Conservation (phyloP, 306 rosid genomes). For the Spatholobus suberectus region DNA sequence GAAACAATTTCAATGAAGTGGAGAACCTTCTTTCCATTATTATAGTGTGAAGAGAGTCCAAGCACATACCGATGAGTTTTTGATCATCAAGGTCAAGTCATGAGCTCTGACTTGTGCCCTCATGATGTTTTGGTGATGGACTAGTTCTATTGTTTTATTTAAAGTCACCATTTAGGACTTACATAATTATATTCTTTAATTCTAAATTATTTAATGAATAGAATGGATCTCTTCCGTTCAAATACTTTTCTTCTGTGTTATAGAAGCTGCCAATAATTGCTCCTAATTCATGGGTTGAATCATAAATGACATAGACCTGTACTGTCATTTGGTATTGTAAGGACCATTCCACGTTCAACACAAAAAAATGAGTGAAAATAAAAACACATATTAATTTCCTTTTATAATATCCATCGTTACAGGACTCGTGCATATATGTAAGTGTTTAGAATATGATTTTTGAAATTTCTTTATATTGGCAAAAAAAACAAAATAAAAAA, state of each 20-base stretch:
- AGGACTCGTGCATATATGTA: background rate
- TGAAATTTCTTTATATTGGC: background rate
- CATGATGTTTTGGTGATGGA: background rate
- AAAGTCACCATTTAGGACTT: conserved; percentile 42
- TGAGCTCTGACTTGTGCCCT: conserved; percentile 43
- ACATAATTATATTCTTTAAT: background rate
- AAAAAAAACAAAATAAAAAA: background rate
- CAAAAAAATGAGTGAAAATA: background rate
- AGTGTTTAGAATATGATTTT: background rate
- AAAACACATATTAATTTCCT: background rate
- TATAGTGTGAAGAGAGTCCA: conserved; percentile 39
- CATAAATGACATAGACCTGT: background rate
- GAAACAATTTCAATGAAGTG: conserved; percentile 34
- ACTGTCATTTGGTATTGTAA: background rate
- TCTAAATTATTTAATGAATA: background rate
- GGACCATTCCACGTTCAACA: conserved; percentile 8
- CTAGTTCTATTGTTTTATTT: conserved; percentile 42
- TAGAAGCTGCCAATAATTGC: conserved; percentile 21
- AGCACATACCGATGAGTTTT: background rate
- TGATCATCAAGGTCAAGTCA: conserved; percentile 42
- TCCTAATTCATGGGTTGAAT: conserved; percentile 9
- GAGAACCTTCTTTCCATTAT: conserved; percentile 40
- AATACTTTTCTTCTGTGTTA: background rate
- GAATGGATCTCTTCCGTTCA: conserved; percentile 38
- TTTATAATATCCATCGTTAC: background rate